A percentile compares a stretch with the other conserved stretches of the same genome.
These are phyloP conservation scores for Tirmania nivea DNA, from an alignment of 495 filamentous ascomycete genomes.

Conservation along the genomic window DNA sequence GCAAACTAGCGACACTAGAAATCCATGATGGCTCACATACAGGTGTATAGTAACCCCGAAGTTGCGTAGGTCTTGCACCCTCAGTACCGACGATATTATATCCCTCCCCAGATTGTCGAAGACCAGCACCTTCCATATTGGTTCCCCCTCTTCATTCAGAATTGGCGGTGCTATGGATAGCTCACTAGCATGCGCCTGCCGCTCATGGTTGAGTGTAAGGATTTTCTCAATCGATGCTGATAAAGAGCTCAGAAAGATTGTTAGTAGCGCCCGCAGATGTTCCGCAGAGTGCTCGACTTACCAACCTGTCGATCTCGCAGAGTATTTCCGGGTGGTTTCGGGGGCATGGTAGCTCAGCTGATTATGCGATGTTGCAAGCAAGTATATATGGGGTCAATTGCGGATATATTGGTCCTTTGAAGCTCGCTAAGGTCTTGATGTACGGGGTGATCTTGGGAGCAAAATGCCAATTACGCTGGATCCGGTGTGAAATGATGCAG, in stretches of 20 bases:
- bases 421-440: too few relatives aligned
- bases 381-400: too few relatives aligned
- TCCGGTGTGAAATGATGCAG: too few relatives aligned
- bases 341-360: not conserved
- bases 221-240: conserved; percentile 87
- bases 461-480: too few relatives aligned
- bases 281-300: conserved; percentile 26
- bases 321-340: conserved; percentile 32
- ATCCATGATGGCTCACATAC: conserved; percentile 23
- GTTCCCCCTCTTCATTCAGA: conserved; percentile 67
- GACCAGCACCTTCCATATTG: conserved; percentile 43
- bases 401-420: too few relatives aligned
- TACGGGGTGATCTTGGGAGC: too few relatives aligned
- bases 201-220: conserved; percentile 72
- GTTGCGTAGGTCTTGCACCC: conserved; percentile 75
- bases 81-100: conserved; percentile 76
- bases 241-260: not conserved
- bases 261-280: conserved; percentile 9
- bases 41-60: conserved; percentile 97
- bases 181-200: conserved; percentile 34
- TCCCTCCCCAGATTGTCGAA: conserved; percentile 42
- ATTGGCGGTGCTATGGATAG: conserved; percentile 48
- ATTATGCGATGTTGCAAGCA: too few relatives aligned
- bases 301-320: conserved; percentile 93
- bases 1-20: not conserved